phyloP scores from a whole-genome alignment of 1,284 basidiomycete species.

The Microbotryum saponariae region DNA sequence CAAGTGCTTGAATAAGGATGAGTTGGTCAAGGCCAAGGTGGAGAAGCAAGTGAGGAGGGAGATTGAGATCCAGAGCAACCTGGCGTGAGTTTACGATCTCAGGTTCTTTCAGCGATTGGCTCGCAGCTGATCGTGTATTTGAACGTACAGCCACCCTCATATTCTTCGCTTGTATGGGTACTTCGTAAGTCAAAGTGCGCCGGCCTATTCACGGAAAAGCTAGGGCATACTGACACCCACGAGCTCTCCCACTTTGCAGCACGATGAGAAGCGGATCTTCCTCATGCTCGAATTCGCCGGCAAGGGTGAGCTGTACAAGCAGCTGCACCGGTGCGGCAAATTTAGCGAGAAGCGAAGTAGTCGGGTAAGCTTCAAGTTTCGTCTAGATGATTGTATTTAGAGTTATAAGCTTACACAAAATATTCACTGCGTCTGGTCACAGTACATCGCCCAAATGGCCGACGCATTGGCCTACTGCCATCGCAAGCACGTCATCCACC shows the following conservation, averaged over 20 bases:
- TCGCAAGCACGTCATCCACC: conserved; percentile 92
- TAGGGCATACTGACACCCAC: not conserved
- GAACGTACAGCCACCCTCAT: conserved; percentile 69
- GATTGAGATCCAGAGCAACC: conserved; percentile 97
- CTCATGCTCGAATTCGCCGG: conserved; percentile 95
- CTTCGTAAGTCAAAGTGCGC: conserved; percentile 47
- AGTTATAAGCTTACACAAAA: too few species aligned
- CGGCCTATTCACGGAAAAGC: not conserved
- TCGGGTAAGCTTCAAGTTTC: conserved; percentile 41
- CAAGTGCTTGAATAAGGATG: conserved; percentile 95
- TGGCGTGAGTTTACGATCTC: conserved; percentile 47
- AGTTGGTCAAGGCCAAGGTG: conserved; percentile 76
- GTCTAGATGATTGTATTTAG: too few species aligned
- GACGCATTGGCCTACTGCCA: conserved; percentile 92
- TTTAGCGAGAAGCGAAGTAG: conserved; percentile 83
- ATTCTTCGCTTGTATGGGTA: conserved; percentile 90
- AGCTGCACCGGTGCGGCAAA: conserved; percentile 71
- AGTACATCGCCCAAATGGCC: conserved; percentile 97
- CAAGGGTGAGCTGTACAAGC: conserved; percentile 92
- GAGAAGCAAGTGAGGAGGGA: conserved; percentile 93
- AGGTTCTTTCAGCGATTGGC: not conserved
- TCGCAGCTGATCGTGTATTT: not conserved
- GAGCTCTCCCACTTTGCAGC: conserved; percentile 36
- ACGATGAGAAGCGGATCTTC: conserved; percentile 96
- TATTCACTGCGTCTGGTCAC: conserved; percentile 6